Conservation (phyloP, 169 alveolate species). For the Babesia ovis region DNA sequence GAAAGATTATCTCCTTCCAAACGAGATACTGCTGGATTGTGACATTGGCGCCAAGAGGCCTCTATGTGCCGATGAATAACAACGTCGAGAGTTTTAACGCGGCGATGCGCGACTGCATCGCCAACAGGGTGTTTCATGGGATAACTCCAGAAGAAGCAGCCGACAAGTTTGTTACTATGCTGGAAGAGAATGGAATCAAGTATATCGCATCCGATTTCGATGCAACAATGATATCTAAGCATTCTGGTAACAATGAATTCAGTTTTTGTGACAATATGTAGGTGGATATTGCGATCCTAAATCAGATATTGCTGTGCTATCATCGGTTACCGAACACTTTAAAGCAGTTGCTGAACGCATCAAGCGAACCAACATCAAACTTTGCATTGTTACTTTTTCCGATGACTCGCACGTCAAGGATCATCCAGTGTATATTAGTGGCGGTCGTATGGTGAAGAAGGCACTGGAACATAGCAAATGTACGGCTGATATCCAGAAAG, state of each 20-base stretch:
- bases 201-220: conserved; percentile 64
- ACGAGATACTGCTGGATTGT: conserved; percentile 28
- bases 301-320: conserved; percentile 36
- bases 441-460: conserved; percentile 43
- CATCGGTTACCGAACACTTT: conserved; percentile 61
- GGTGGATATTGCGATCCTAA: conserved; percentile 59
- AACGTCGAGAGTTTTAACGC: conserved; percentile 40
- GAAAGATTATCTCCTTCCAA: conserved; percentile 44
- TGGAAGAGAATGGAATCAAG: conserved; percentile 62
- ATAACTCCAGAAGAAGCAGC: conserved; percentile 44
- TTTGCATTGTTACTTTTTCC: conserved; percentile 57
- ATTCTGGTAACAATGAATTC: conserved; percentile 40
- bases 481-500: conserved; percentile 50
- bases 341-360: conserved; percentile 48
- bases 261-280: background rate
- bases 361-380: conserved; percentile 13
- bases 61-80: conserved; percentile 8
- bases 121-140: conserved; percentile 25
- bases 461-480: conserved; percentile 50
- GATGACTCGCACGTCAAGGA: conserved; percentile 59
- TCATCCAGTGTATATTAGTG: conserved; percentile 56
- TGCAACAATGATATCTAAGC: conserved; percentile 58
- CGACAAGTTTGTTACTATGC: conserved; percentile 50
- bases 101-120: conserved; percentile 39
- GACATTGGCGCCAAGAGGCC: conserved; percentile 35